Percentiles rank a stretch among this genome's conserved stretches.
These are phyloP conservation scores for Ceratobasidium sp. DNA, from an alignment of 1,284 basidiomycete genomes.

Conservation along the genomic window DNA sequence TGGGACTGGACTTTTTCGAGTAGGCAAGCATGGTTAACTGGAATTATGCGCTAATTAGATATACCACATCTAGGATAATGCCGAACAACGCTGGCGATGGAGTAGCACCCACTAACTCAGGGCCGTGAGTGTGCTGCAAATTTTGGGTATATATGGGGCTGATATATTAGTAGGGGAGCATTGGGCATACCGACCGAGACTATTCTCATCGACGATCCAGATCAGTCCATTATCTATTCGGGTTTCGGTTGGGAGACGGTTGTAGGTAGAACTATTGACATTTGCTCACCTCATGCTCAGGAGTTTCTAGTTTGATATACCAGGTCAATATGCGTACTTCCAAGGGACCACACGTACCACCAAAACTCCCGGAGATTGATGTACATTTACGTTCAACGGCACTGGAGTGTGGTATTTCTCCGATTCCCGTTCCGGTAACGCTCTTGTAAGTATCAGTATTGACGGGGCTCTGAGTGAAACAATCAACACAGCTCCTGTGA, in stretches of 20 bases:
- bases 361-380: background rate
- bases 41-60: background rate
- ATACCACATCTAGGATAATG: background rate
- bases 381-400: conserved; percentile 13
- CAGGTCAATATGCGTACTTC: background rate
- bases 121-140: background rate
- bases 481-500: conserved; percentile 3
- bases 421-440: background rate
- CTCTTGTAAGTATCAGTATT: conserved; percentile 4
- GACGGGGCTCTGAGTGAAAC: conserved; percentile 4
- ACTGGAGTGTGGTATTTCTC: conserved; percentile 17
- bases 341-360: background rate
- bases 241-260: background rate
- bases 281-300: background rate
- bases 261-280: background rate
- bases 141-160: background rate
- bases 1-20: conserved; percentile 21
- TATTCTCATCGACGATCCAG: conserved; percentile 1
- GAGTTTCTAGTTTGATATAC: background rate
- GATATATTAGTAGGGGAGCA: background rate
- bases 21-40: background rate
- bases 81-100: background rate
- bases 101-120: background rate
- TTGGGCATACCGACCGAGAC: background rate
- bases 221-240: background rate